These are phyloP conservation scores for Cucurbita ficifolia DNA, from an alignment of 306 rosid genomes.

Conservation along the genomic window DNA sequence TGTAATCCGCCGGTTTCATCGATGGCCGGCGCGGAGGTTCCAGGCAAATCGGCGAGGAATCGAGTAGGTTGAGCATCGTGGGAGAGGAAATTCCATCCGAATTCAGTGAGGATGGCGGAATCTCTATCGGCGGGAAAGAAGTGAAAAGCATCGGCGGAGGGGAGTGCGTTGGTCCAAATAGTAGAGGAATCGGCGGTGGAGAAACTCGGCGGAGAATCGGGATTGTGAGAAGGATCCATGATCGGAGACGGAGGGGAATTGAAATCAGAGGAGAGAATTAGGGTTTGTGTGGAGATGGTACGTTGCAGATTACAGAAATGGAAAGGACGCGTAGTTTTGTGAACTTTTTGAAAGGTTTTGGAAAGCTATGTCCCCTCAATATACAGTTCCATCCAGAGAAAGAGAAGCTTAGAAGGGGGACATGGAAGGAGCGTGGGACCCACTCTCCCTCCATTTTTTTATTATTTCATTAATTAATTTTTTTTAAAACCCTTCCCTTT, in stretches of 20 bases:
- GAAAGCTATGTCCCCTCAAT: slow-evolving; percentile 46
- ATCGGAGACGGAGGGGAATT: neutral
- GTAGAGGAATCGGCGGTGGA: neutral
- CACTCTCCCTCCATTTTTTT: slow-evolving; percentile 19
- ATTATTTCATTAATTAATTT: too few relatives aligned
- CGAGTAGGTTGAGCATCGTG: slow-evolving; percentile 6
- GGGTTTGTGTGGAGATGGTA: slow-evolving; percentile 1
- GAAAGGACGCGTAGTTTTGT: slow-evolving; percentile 57
- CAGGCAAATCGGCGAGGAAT: slow-evolving; percentile 14
- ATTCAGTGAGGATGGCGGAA: slow-evolving; percentile 35
- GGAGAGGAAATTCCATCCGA: slow-evolving; percentile 53
- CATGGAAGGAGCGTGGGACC: slow-evolving; percentile 15
- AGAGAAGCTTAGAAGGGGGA: neutral
- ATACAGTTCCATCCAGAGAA: slow-evolving; percentile 16
- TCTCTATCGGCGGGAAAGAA: slow-evolving; percentile 10
- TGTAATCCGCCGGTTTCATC: neutral
- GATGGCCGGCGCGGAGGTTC: neutral
- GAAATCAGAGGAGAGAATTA: neutral
- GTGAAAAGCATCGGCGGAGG: neutral
- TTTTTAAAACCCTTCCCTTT: too few relatives aligned
- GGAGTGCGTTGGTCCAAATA: too few relatives aligned
- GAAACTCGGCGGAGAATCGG: neutral
- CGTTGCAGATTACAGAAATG: slow-evolving; percentile 13
- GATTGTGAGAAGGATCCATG: neutral
- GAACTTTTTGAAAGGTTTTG: slow-evolving; percentile 30